Conservation (phyloP, 805 yeast genomes). For the Maudiozyma bulderi region DNA sequence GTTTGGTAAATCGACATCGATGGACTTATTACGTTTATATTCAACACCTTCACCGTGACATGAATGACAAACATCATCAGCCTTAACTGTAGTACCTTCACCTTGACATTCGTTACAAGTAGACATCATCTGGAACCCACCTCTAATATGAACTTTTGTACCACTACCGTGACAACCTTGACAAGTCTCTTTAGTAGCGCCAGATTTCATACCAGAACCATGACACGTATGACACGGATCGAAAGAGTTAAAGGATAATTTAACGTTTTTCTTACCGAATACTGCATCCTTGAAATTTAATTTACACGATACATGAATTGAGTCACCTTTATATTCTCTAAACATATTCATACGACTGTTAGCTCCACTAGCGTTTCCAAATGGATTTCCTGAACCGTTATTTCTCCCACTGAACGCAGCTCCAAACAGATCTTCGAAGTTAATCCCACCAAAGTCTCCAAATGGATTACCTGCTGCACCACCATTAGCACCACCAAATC, state of each 20-base stretch:
- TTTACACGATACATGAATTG: slow-evolving; percentile 68
- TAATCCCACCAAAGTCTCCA: slow-evolving; percentile 37
- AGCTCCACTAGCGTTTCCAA: not conserved
- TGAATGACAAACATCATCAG: slow-evolving; percentile 57
- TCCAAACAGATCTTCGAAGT: slow-evolving; percentile 58
- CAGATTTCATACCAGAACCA: slow-evolving; percentile 78
- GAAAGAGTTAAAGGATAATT: slow-evolving; percentile 61
- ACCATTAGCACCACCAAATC: slow-evolving; percentile 32
- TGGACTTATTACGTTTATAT: slow-evolving; percentile 48
- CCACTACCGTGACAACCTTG: slow-evolving; percentile 89
- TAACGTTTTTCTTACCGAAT: slow-evolving; percentile 57
- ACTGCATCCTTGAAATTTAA: slow-evolving; percentile 80
- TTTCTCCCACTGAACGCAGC: slow-evolving; percentile 37
- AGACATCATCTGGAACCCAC: slow-evolving; percentile 94
- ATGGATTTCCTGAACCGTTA: slow-evolving; percentile 18
- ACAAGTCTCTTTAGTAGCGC: slow-evolving; percentile 66
- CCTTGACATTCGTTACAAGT: slow-evolving; percentile 87
- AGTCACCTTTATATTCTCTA: slow-evolving; percentile 81
- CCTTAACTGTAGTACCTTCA: slow-evolving; percentile 66
- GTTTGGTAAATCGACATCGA: slow-evolving; percentile 76
- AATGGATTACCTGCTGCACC: slow-evolving; percentile 18
- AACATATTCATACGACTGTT: slow-evolving; percentile 21
- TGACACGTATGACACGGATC: slow-evolving; percentile 72
- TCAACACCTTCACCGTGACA: slow-evolving; percentile 90
- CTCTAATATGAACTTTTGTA: slow-evolving; percentile 71